A percentile compares a stretch with the other conserved stretches of the same genome.
phyloP scores from a whole-genome alignment of 768 basidiomycete species.

The Tylopilus felleus region DNA sequence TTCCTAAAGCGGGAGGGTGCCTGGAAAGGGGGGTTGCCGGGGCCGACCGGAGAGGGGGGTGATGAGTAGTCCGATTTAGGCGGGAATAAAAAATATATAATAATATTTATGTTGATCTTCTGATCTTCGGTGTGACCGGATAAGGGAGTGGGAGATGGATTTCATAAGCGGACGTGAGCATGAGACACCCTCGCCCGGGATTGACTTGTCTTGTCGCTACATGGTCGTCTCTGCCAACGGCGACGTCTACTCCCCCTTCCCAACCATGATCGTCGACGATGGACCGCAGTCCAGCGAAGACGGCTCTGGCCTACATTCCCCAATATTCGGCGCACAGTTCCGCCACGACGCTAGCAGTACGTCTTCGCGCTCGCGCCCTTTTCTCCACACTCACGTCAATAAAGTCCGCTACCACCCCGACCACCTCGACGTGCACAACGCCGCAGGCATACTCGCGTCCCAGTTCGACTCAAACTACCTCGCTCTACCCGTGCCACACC shows the following conservation, averaged over 20 bases:
- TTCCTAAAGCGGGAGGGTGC: constrained; percentile 16
- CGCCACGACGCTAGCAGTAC: constrained; percentile 44
- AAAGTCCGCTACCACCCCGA: constrained; percentile 67
- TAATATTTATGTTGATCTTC: constrained; percentile 23
- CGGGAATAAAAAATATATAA: constrained; percentile 18
- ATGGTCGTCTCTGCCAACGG: constrained; percentile 58
- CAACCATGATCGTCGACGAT: constrained; percentile 56
- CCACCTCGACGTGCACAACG: constrained; percentile 44
- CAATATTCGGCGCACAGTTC: constrained; percentile 53
- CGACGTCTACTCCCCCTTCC: constrained; percentile 59
- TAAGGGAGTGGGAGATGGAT: constrained; percentile 27
- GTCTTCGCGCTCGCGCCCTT: constrained; percentile 44
- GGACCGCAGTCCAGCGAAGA: constrained; percentile 72
- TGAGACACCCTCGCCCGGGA: constrained; percentile 42
- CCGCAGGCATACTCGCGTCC: constrained; percentile 46
- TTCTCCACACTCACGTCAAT: constrained; percentile 44
- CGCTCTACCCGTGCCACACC: constrained; percentile 31
- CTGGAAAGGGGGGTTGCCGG: constrained; percentile 26
- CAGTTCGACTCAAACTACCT: constrained; percentile 49
- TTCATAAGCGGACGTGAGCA: constrained; percentile 44
- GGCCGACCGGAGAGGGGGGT: constrained; percentile 17
- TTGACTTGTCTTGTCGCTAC: constrained; percentile 30
- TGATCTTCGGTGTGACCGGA: constrained; percentile 31
- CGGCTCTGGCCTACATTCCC: constrained; percentile 72
- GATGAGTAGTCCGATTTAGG: constrained; percentile 24